A percentile compares a stretch with the other conserved stretches of the same genome.
Conservation (phyloP, 1,139 yeast genomes). For the Saccharomyces hybrid region DNA sequence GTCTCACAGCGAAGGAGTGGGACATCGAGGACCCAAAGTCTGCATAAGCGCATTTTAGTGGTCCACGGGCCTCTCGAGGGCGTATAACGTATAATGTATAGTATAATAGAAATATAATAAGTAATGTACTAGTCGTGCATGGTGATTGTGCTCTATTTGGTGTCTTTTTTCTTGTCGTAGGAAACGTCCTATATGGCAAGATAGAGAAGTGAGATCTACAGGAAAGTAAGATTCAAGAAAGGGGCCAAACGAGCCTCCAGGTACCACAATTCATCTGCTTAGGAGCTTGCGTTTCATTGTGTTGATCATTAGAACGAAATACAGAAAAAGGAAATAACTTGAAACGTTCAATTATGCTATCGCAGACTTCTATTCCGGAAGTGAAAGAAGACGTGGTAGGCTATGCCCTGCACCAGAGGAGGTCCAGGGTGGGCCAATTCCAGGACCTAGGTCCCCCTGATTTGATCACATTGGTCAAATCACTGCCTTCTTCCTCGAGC, state of each 20-base stretch:
- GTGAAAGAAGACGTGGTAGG: constrained; percentile 45
- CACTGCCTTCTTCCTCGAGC: constrained; percentile 23
- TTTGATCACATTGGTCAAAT: constrained; percentile 60
- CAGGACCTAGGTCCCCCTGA: constrained; percentile 85
- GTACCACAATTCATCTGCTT: neutral
- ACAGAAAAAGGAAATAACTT: neutral
- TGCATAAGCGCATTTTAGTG: neutral
- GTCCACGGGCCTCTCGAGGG: neutral
- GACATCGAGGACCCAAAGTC: constrained; percentile 12
- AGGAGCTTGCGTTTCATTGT: neutral
- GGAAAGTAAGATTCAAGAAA: neutral
- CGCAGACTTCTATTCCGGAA: constrained; percentile 50
- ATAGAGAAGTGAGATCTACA: constrained; percentile 1
- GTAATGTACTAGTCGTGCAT: neutral
- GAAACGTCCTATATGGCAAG: neutral
- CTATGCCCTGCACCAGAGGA: constrained; percentile 45
- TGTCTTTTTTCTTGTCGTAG: neutral
- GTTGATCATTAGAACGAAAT: neutral
- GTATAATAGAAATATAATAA: neutral
- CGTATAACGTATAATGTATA: neutral
- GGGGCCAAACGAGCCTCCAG: neutral
- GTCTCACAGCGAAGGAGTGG: constrained; percentile 50
- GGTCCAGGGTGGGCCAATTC: constrained; percentile 40
- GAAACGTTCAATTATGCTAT: constrained; percentile 21
- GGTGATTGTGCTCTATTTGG: neutral